A percentile compares a stretch with the other conserved stretches of the same genome.
Evolutionary conservation across 768 basidiomycete genomes (phyloP).

Genomic region (Ephemerocybe angulata): DNA sequence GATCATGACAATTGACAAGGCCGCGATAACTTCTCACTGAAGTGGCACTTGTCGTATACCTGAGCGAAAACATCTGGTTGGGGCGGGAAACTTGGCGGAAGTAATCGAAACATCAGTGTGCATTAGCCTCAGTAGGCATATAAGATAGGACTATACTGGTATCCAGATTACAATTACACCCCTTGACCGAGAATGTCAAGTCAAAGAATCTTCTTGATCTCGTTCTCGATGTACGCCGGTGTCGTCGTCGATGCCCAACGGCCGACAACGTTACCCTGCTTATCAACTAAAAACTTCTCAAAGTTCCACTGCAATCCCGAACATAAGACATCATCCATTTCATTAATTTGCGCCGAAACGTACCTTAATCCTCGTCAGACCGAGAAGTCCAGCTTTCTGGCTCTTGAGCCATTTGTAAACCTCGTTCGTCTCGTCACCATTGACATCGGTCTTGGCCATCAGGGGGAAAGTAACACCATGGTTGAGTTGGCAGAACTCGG

Average conservation of each 20-base stretch:
- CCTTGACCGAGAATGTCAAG: neutral
- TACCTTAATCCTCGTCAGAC: conserved; percentile 73
- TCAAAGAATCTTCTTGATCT: conserved; percentile 57
- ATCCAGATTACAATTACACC: too few species aligned
- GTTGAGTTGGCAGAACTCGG: conserved; percentile 72
- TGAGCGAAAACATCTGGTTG: neutral
- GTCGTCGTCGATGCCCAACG: conserved; percentile 77
- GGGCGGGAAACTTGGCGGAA: neutral
- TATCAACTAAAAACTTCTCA: conserved; percentile 83
- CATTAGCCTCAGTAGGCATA: neutral
- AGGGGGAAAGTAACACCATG: conserved; percentile 89
- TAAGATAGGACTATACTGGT: neutral
- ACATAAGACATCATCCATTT: neutral
- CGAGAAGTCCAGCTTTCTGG: conserved; percentile 70
- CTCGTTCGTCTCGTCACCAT: conserved; percentile 79
- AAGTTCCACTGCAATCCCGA: conserved; percentile 70
- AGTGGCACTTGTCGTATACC: too few species aligned
- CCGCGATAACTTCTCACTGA: too few species aligned
- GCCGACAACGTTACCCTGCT: conserved; percentile 69
- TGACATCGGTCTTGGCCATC: conserved; percentile 92
- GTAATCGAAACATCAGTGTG: neutral
- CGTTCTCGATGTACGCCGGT: conserved; percentile 58
- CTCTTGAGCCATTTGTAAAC: conserved; percentile 84
- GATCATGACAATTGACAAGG: too few species aligned
- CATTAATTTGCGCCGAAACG: conserved; percentile 11